Evolutionary conservation across 495 filamentous ascomycete genomes (phyloP), one percentile per base, ranked within the genome.

Genomic region (Talaromyces ruber): DNA sequence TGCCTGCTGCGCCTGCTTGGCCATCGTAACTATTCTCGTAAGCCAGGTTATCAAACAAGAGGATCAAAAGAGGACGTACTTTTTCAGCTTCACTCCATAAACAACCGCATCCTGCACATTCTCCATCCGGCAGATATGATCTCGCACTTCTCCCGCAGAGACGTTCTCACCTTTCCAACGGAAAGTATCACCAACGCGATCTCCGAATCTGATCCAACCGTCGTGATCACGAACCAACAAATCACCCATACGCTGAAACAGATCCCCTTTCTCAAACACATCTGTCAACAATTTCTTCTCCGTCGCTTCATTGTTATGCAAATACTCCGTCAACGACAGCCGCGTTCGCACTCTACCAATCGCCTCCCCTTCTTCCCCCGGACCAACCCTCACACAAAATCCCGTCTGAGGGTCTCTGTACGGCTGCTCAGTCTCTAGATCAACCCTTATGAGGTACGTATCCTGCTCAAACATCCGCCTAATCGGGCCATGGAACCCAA

Each of bases 131-230:
- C 78, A 79, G 52, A 83, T 76, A 64, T 79, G 76, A 64, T 80
- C 79, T 29, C 78, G 66, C 21, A 85, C 83, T 62, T 91, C 86
- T 22, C 87, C 86, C 0, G 93, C 94, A 8, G 86, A 88, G 1
- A 96, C 91, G 64, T 97, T 98, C 75, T 98, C 93, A 21, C 84
- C 85, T 75, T 96, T 96, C 93, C 93, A 97, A 28, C 93, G 85
- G 76, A 92, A 97, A 0, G 93, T 97, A 69, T 98, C 93, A 55
- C 93, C 93, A 57, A 97, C 89, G 1, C 92, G 90, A 70, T 98
- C 93, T 60, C 84, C 81, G 73, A 98, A 98, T 67, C 79, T 92
- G 63, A 88, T 80, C 58, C 88, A 80, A 0, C 90, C 89, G 59
- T 93, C 85, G 0, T 63, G 28, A 63, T 91, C 89, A 64, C 80